These are phyloP conservation scores for Kurtzmaniella quercitrusa DNA, from an alignment of 1,139 yeast genomes.

Conservation along the genomic window DNA sequence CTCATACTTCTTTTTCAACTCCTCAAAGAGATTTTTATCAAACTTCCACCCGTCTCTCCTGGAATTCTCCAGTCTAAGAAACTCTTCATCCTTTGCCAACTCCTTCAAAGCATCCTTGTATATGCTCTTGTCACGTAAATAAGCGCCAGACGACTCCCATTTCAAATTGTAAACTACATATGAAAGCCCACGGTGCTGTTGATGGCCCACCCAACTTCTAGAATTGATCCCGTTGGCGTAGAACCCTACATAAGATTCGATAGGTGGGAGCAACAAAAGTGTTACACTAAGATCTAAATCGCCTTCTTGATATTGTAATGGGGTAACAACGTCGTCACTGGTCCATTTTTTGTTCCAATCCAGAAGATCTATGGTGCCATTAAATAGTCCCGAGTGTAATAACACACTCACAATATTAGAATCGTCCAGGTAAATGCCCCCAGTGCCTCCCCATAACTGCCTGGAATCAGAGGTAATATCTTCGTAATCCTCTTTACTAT, in stretches of 20 bases:
- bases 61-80: slow-evolving; percentile 13
- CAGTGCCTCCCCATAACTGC: slow-evolving; percentile 84
- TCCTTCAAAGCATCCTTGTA: slow-evolving; percentile 29
- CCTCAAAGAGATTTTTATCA: slow-evolving; percentile 22
- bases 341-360: slow-evolving; percentile 36
- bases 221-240: slow-evolving; percentile 68
- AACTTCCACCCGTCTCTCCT: slow-evolving; percentile 30
- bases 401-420: slow-evolving; percentile 75
- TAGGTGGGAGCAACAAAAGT: slow-evolving; percentile 63
- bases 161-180: slow-evolving; percentile 52
- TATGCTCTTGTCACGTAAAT: slow-evolving; percentile 25
- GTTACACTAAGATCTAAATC: slow-evolving; percentile 61
- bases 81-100: slow-evolving; percentile 19
- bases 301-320: slow-evolving; percentile 28
- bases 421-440: slow-evolving; percentile 81
- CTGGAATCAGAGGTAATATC: slow-evolving; percentile 35
- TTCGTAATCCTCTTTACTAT: slow-evolving; percentile 18
- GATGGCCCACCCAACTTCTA: slow-evolving; percentile 57
- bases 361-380: slow-evolving; percentile 21
- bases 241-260: slow-evolving; percentile 58
- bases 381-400: slow-evolving; percentile 68
- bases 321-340: slow-evolving; percentile 22
- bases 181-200: slow-evolving; percentile 67
- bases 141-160: slow-evolving; percentile 39
- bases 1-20: slow-evolving; percentile 22